Percentiles rank a stretch among this genome's conserved stretches.
Evolutionary conservation across 768 basidiomycete species (phyloP).

Genomic region (Calocybe gangraenosa): DNA sequence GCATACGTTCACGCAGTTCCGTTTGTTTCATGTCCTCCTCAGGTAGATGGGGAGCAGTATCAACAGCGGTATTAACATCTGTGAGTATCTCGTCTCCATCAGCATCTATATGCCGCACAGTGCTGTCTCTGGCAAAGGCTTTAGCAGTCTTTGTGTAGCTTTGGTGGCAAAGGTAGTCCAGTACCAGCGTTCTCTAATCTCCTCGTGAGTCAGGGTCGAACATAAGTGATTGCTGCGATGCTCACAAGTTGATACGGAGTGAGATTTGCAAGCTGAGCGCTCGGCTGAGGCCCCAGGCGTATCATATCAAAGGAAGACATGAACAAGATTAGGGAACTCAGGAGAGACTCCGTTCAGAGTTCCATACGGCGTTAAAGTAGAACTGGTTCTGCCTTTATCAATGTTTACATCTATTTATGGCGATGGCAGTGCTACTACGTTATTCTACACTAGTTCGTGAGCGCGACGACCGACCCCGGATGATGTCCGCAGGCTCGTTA

Average conservation of each 20-base stretch:
- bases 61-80: constrained; percentile 15
- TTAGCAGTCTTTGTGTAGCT: constrained; percentile 70
- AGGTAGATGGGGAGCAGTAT: constrained; percentile 23
- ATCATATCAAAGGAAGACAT: constrained; percentile 6
- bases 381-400: neutral
- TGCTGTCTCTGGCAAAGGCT: constrained; percentile 62
- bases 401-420: constrained; percentile 7
- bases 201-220: neutral
- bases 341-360: no score
- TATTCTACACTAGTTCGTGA: constrained; percentile 17
- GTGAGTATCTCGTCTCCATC: constrained; percentile 64
- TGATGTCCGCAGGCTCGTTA: constrained; percentile 21
- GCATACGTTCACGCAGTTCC: constrained; percentile 51
- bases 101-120: constrained; percentile 57
- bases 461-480: constrained; percentile 36
- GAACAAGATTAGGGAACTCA: neutral
- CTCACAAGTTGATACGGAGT: constrained; percentile 44
- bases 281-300: neutral
- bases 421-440: constrained; percentile 2
- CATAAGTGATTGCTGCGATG: neutral
- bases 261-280: constrained; percentile 22
- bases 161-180: constrained; percentile 74
- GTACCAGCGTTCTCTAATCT: constrained; percentile 58
- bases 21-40: constrained; percentile 42
- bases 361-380: no score